Evolutionary conservation across 2,329 filamentous ascomycete genomes (phyloP), one percentile per base, ranked within the genome.

Genomic region (Penicillium sp.): DNA sequence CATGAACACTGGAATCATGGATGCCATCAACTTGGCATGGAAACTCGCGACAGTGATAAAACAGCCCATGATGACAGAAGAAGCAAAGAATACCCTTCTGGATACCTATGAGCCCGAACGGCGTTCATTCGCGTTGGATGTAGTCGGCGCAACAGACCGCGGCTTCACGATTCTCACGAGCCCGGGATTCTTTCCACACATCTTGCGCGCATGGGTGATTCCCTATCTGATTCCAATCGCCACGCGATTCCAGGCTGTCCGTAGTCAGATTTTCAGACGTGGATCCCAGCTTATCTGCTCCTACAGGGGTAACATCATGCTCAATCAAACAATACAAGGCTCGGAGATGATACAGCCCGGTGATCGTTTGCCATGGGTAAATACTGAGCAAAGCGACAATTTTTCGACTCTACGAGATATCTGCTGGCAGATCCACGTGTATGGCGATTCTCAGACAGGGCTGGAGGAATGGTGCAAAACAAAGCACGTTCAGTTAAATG

Each of bases 1-100:
- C 0, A 84, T 87, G 82, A 87, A 87, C 67, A 83, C 83, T 0
- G 84, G 84, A 0, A 78, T 87, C 22, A 81, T 83, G 26, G 84
- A 86, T 59, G 80, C 83, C 0, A 76, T 83, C 33, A 86, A 86
- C 59, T 74, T 87, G 0, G 81, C 80, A 24, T 86, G 84, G 84
- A 86, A 86, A 65, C 74, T 87, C 2, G 78, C 81, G 0, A 74
- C 79, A 1, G 82, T 81, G 4, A 69, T 84, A 1, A 75, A 76
- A n/a, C 53, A 65, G 13, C 53, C 53, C 3, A 26, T 53, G 0
- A 69, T 70, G 64, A 59, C 51, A 1, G 72, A 77, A 7, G 62
- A 74, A 2, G 77, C 76, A 1, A 72, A 72, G 12, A 70, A 79
- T 10, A 65, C 73, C 0, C 73, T 86, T 1, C 75, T 87, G 0